A percentile compares a stretch with the other conserved stretches of the same genome.
Evolutionary conservation across 192 early-diverging fungal genomes (phyloP).

Genomic region (Helicostylum pulchrum): DNA sequence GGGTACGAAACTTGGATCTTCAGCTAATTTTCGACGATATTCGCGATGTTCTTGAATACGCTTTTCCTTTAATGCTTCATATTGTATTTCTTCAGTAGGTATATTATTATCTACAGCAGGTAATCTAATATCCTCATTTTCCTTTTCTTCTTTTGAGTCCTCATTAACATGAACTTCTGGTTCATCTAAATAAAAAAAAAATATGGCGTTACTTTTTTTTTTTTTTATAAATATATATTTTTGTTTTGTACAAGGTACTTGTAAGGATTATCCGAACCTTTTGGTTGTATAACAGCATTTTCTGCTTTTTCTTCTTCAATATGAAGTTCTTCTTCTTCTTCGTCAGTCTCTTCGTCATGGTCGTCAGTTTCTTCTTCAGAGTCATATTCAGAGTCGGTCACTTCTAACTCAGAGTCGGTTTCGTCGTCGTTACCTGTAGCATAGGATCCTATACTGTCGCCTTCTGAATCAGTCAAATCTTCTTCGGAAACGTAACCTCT

Average conservation of each 20-base stretch:
- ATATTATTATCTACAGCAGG: neutral
- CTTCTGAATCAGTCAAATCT: neutral
- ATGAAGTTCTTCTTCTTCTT: neutral
- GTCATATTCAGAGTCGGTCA: neutral
- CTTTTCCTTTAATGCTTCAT: conserved; percentile 3
- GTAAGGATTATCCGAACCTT: neutral
- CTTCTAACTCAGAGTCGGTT: neutral
- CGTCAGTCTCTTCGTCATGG: neutral
- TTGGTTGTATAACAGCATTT: neutral
- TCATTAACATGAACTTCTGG: neutral
- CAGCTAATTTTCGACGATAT: conserved; percentile 51
- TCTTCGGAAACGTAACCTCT: neutral
- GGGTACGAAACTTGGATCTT: conserved; percentile 56
- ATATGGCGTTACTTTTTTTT: too few species aligned
- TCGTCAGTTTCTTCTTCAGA: neutral
- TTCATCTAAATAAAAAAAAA: neutral
- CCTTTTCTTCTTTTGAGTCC: neutral
- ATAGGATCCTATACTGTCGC: neutral
- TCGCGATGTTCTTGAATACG: conserved; percentile 44
- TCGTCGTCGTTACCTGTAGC: neutral
- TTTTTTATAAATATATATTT: too few species aligned
- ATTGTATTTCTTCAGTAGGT: neutral
- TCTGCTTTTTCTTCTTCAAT: neutral
- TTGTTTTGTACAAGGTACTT: too few species aligned
- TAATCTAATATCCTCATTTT: neutral